These are phyloP conservation scores for Populus deltoides DNA, from an alignment of 345 rosid genomes.

Conservation along the genomic window DNA sequence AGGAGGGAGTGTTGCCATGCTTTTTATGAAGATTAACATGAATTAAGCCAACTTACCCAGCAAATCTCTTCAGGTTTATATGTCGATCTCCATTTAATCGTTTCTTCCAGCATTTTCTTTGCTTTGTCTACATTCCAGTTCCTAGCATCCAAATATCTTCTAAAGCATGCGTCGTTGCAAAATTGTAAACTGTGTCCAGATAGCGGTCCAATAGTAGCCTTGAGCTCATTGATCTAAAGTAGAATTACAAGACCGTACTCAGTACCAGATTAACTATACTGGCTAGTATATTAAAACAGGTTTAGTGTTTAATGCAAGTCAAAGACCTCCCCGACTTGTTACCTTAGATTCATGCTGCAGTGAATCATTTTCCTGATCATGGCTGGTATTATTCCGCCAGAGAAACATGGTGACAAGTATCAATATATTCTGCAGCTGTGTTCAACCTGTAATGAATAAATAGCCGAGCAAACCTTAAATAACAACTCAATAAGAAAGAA, in stretches of 20 bases:
- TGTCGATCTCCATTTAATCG: constrained; percentile 74
- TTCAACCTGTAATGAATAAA: too few relatives aligned
- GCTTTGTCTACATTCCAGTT: constrained; percentile 76
- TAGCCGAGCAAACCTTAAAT: too few relatives aligned
- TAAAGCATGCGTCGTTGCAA: constrained; percentile 75
- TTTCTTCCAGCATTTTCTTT: constrained; percentile 78
- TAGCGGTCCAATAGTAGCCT: constrained; percentile 51
- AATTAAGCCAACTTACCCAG: constrained; percentile 52
- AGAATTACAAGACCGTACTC: not conserved
- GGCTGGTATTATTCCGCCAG: constrained; percentile 44
- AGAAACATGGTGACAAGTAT: constrained; percentile 52
- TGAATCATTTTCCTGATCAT: constrained; percentile 45
- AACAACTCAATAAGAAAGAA: too few relatives aligned
- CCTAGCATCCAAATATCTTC: constrained; percentile 87
- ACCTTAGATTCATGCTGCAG: constrained; percentile 62
- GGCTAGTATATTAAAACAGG: too few relatives aligned
- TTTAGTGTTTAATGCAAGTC: too few relatives aligned
- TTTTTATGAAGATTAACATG: not conserved
- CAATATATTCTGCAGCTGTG: too few relatives aligned
- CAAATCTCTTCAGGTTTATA: constrained; percentile 81
- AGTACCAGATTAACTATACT: not conserved
- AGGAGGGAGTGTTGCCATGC: too few relatives aligned
- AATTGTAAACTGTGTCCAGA: constrained; percentile 48
- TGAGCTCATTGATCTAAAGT: constrained; percentile 62
- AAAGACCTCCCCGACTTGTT: constrained; percentile 3